These are phyloP conservation scores for Trametopsis cervina DNA, from an alignment of 768 basidiomycete species.

Conservation along the genomic window DNA sequence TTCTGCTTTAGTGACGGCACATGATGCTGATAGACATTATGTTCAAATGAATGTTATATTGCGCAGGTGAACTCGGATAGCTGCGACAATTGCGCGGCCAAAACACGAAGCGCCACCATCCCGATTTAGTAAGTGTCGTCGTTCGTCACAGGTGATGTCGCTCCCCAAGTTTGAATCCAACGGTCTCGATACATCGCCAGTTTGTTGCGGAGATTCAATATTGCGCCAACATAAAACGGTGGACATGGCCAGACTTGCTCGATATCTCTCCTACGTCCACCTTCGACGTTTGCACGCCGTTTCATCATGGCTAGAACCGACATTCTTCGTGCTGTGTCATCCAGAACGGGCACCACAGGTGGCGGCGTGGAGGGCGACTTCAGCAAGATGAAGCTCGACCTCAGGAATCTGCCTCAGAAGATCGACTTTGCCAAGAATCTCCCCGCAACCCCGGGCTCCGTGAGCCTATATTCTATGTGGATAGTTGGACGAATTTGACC, in stretches of 20 bases:
- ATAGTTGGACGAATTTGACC: background rate
- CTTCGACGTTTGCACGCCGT: background rate
- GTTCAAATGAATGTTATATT: too few species aligned
- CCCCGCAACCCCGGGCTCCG: conserved; percentile 2
- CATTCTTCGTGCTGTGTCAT: background rate
- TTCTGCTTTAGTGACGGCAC: too few species aligned
- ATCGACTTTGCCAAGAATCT: background rate
- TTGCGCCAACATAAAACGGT: conserved; percentile 13
- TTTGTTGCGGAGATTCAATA: conserved; percentile 14
- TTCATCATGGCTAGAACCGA: background rate
- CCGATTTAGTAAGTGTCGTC: too few species aligned
- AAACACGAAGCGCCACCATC: too few species aligned
- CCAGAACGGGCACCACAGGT: background rate
- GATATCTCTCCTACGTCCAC: background rate
- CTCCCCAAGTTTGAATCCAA: too few species aligned
- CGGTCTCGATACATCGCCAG: too few species aligned
- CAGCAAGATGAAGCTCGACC: background rate
- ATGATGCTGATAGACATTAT: too few species aligned
- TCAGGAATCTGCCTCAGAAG: background rate
- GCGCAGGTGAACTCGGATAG: too few species aligned
- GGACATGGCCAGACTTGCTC: too few species aligned
- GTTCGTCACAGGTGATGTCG: too few species aligned
- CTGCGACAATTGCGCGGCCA: too few species aligned
- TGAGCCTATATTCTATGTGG: background rate
- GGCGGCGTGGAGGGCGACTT: background rate